Evolutionary conservation across 2,329 filamentous ascomycete genomes (phyloP), one percentile per base, ranked within the genome.

Genomic region (Cladosporium sp.): DNA sequence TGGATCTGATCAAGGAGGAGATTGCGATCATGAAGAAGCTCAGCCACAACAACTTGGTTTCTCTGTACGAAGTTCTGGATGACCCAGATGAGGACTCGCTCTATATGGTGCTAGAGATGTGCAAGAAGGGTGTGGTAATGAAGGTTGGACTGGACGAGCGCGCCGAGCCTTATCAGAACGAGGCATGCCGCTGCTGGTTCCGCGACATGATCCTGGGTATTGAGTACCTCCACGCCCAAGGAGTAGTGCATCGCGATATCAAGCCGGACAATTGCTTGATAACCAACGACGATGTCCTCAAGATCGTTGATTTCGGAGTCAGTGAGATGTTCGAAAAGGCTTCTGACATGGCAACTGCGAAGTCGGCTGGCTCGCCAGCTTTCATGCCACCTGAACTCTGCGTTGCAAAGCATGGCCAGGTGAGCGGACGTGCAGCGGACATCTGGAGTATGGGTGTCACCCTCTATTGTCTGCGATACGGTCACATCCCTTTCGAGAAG

Each of bases 21-120:
- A 93, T 97, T 63, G 93, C 93, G 54, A 95, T 97, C 66, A 97
- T 98, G 91, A 98, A 97, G 77, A 97, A 97, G 72, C 79, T 97
- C 43, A 85, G 96, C 65, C 93, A 98, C 66, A 86, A 84, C 28
- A 98, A 97, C 65, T 76, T 98, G n/a, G 92, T 97, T 11, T 84
- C 87, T 43, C 74, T 98, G 46, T 89, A 95, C 59, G 93, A 98
- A 71, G 93, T 98, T 3, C 76, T 98, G 48, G 93, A 97, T 67
- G 93, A 97, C 66, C 92, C 93, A 0, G 85, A 92, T 44, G 90
- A 96, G 66, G 93, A 98, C 69, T 95, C 91, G 3, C 74, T 98
- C 10, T 98, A 96, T 72, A 97, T 98, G 89, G 93, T 98, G 18
- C 80, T 98, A 69, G 93, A 98, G 69, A 95, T 96, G 89, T 98